phyloP scores from a whole-genome alignment of 495 filamentous ascomycete species.

The Astrothelium macrocarpum region DNA sequence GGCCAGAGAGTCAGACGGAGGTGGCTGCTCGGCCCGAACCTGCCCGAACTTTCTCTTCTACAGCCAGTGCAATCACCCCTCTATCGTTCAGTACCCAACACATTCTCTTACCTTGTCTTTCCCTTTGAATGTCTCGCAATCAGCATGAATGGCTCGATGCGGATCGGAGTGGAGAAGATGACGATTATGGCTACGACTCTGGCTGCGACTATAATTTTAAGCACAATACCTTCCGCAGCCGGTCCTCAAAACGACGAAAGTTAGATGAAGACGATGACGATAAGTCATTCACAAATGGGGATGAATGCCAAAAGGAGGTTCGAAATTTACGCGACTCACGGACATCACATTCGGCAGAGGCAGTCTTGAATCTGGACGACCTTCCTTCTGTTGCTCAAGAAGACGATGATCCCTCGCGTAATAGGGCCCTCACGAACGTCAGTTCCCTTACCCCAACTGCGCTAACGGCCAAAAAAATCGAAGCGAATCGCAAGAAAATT shows the following conservation, averaged over 20 bases:
- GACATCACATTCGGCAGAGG: background rate
- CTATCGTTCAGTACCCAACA: no score
- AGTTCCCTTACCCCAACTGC: background rate
- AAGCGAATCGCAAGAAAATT: constrained; percentile 52
- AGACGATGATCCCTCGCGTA: constrained; percentile 12
- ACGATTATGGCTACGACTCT: constrained; percentile 55
- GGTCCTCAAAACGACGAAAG: constrained; percentile 58
- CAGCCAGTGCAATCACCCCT: background rate
- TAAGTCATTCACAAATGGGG: constrained; percentile 30
- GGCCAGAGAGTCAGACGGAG: no score
- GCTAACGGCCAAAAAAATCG: constrained; percentile 33
- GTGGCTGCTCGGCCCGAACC: background rate
- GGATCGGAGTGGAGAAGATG: constrained; percentile 54
- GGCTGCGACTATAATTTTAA: constrained; percentile 57
- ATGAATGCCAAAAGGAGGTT: constrained; percentile 11
- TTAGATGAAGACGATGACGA: constrained; percentile 38
- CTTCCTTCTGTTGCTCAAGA: background rate
- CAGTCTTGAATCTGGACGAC: background rate
- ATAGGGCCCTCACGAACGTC: background rate
- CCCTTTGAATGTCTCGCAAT: no score
- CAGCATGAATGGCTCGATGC: constrained; percentile 68
- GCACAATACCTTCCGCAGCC: constrained; percentile 31
- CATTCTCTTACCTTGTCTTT: no score
- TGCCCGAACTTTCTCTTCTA: background rate
- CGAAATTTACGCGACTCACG: background rate